Evolutionary conservation across 805 yeast species (phyloP).

Genomic region (Nakazawaea wickerhamii): DNA sequence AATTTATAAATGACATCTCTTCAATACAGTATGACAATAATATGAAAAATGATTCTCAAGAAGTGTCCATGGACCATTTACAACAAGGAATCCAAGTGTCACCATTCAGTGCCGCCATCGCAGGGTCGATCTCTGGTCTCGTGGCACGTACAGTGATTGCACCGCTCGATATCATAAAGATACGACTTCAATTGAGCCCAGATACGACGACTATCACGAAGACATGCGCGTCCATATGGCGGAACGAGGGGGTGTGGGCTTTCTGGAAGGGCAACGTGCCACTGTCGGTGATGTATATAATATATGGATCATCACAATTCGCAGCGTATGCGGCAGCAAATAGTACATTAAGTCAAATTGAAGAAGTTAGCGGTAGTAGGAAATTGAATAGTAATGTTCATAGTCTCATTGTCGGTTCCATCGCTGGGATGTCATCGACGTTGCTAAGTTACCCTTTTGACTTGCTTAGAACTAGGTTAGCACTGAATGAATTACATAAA

Average conservation of each 20-base stretch:
- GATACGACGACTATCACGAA: slow-evolving; percentile 31
- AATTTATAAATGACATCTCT: background rate
- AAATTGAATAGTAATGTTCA: slow-evolving; percentile 33
- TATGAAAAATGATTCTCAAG: background rate
- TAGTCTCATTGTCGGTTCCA: slow-evolving; percentile 59
- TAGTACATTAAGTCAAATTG: slow-evolving; percentile 29
- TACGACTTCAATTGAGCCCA: slow-evolving; percentile 58
- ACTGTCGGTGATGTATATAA: slow-evolving; percentile 77
- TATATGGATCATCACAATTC: slow-evolving; percentile 86
- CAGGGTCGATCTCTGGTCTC: slow-evolving; percentile 71
- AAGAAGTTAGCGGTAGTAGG: slow-evolving; percentile 16
- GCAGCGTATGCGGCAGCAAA: slow-evolving; percentile 59
- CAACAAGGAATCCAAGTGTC: slow-evolving; percentile 9
- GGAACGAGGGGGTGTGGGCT: slow-evolving; percentile 64
- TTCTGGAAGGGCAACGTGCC: slow-evolving; percentile 98
- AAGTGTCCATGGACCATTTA: slow-evolving; percentile 8
- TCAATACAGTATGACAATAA: background rate
- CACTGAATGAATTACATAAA: slow-evolving; percentile 45
- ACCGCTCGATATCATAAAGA: slow-evolving; percentile 75
- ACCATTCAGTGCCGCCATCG: slow-evolving; percentile 24
- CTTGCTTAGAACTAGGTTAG: slow-evolving; percentile 79
- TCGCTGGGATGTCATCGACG: slow-evolving; percentile 76
- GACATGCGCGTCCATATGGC: slow-evolving; percentile 28
- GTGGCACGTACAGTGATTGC: slow-evolving; percentile 50
- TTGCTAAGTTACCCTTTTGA: slow-evolving; percentile 82